Conservation (phyloP, 2,329 filamentous ascomycete species). For the Alternaria consortialis region DNA sequence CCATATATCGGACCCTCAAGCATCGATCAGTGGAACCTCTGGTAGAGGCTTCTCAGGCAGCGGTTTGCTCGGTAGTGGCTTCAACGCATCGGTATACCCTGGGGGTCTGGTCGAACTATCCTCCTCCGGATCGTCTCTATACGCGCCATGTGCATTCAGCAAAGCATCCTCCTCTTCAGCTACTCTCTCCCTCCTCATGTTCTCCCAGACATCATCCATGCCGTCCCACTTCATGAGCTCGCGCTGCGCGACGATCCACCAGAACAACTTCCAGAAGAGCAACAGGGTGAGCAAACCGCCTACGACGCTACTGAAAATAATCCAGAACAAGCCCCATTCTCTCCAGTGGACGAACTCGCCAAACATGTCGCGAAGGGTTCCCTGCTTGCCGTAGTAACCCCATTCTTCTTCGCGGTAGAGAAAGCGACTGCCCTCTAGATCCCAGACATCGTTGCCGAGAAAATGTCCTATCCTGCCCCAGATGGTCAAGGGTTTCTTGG, state of each 20-base stretch:
- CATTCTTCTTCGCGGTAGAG: conserved; percentile 42
- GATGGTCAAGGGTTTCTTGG: conserved; percentile 15
- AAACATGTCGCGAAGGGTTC: conserved; percentile 38
- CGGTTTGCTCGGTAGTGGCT: conserved; percentile 43
- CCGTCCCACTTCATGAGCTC: conserved; percentile 46
- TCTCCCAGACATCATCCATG: conserved; percentile 47
- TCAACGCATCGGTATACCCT: conserved; percentile 19
- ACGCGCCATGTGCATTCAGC: conserved; percentile 25
- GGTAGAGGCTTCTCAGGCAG: conserved; percentile 49
- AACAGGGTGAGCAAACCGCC: conserved; percentile 31
- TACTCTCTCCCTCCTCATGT: conserved; percentile 30
- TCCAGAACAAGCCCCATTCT: conserved; percentile 34
- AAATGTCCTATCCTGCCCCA: conserved; percentile 34
- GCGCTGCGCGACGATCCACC: conserved; percentile 34
- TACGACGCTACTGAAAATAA: conserved; percentile 28
- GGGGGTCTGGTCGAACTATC: conserved; percentile 15
- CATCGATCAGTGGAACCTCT: conserved; percentile 45
- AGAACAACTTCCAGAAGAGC: conserved; percentile 29
- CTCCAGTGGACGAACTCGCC: conserved; percentile 39
- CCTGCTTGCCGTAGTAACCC: conserved; percentile 43
- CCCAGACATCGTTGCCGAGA: conserved; percentile 41
- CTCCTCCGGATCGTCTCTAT: conserved; percentile 38
- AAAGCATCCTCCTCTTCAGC: conserved; percentile 38
- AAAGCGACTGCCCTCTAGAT: conserved; percentile 33
- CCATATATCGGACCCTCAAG: conserved; percentile 16